Conservation (phyloP, 1,139 yeast genomes). For the Pichia sp. region DNA sequence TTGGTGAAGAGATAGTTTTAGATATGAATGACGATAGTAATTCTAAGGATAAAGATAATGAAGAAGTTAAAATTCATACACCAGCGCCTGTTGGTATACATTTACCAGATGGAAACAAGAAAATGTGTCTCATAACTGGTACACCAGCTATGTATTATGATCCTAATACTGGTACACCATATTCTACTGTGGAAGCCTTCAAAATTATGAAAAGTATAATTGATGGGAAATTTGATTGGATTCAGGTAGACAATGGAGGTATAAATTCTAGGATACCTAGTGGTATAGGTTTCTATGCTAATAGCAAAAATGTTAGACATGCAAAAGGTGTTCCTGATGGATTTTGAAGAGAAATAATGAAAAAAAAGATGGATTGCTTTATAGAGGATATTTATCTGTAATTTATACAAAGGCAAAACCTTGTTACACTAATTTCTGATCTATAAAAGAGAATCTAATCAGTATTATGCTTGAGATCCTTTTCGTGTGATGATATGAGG, state of each 20-base stretch:
- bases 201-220: conserved; percentile 61
- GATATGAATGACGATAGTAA: conserved; percentile 28
- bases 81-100: conserved; percentile 71
- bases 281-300: conserved; percentile 62
- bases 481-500: conserved; percentile 49
- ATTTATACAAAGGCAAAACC: too few species aligned
- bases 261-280: conserved; percentile 55
- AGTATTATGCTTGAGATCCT: conserved; percentile 27
- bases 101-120: conserved; percentile 61
- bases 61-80: conserved; percentile 44
- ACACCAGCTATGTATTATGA: conserved; percentile 77
- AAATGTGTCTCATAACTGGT: conserved; percentile 71
- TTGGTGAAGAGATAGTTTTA: conserved; percentile 48
- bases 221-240: conserved; percentile 65
- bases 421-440: too few species aligned
- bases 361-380: neutral
- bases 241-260: conserved; percentile 58
- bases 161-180: conserved; percentile 81
- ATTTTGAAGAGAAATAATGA: conserved; percentile 30
- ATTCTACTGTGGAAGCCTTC: conserved; percentile 74
- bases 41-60: conserved; percentile 34
- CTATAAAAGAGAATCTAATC: too few species aligned
- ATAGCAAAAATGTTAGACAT: conserved; percentile 48
- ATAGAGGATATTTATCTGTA: too few species aligned
- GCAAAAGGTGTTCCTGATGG: conserved; percentile 91